Conservation (phyloP, 805 yeast genomes). For the Candida sithepensis region DNA sequence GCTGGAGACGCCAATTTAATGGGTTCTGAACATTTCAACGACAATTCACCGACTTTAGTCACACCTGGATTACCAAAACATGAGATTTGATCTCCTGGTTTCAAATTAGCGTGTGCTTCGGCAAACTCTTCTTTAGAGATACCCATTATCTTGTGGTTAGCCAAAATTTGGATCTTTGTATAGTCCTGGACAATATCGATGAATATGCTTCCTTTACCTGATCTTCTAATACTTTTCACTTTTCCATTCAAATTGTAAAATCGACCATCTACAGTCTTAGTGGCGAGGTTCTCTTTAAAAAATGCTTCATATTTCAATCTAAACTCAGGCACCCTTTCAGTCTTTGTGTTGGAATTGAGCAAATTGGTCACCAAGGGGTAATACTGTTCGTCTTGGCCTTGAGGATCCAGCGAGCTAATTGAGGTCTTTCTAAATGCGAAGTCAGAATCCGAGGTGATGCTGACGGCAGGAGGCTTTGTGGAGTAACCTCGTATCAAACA, state of each 20-base stretch:
- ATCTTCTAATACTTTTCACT: conserved; percentile 50
- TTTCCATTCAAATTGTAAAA: conserved; percentile 48
- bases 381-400: conserved; percentile 20
- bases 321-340: conserved; percentile 39
- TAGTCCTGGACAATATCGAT: conserved; percentile 66
- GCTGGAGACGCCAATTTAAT: conserved; percentile 62
- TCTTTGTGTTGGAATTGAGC: conserved; percentile 2
- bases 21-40: conserved; percentile 54
- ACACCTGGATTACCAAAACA: conserved; percentile 69
- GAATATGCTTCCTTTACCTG: conserved; percentile 69
- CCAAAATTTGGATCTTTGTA: conserved; percentile 55
- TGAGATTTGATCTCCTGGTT: conserved; percentile 70
- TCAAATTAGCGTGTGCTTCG: conserved; percentile 37
- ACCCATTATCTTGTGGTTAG: conserved; percentile 47
- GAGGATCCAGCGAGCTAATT: conserved; percentile 9
- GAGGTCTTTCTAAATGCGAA: conserved; percentile 30
- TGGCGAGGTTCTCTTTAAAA: conserved; percentile 20
- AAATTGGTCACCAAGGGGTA: conserved; percentile 24
- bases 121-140: conserved; percentile 41
- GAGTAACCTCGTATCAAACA: not conserved
- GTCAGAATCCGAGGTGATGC: conserved; percentile 25
- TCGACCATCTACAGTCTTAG: conserved; percentile 20
- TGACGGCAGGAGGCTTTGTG: conserved; percentile 8
- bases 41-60: conserved; percentile 76
- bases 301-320: conserved; percentile 27